These are phyloP conservation scores for Xylaria sp. DNA, from an alignment of 2,329 filamentous ascomycete genomes.

Conservation along the genomic window DNA sequence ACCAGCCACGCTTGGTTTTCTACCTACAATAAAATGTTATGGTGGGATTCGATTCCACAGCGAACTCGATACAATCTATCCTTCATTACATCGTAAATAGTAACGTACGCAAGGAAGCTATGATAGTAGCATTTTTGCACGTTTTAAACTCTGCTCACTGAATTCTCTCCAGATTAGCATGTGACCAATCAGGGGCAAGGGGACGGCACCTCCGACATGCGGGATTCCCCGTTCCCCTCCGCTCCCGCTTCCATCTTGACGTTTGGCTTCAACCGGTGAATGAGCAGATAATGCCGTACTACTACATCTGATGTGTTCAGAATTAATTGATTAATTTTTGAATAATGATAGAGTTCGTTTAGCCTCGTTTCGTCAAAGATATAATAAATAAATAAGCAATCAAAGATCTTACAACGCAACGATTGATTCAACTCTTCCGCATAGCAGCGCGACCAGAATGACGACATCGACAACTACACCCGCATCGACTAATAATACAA, in stretches of 20 bases:
- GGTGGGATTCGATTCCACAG: background rate
- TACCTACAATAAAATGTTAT: background rate
- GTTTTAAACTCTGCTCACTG: background rate
- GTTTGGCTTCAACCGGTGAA: no score
- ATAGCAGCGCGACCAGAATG: background rate
- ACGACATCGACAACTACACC: constrained; percentile 18
- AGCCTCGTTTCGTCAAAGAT: background rate
- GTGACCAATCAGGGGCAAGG: constrained; percentile 15
- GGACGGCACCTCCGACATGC: background rate
- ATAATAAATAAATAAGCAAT: no score
- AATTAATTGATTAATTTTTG: no score
- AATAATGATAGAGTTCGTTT: background rate
- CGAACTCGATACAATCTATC: background rate
- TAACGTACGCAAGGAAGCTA: background rate
- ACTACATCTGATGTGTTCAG: background rate
- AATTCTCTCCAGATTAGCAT: background rate
- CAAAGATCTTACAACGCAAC: no score
- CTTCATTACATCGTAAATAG: background rate
- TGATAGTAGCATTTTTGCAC: background rate
- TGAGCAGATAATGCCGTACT: background rate
- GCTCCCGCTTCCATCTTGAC: background rate
- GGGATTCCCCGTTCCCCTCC: constrained; percentile 9
- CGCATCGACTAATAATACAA: no score
- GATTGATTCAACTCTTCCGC: no score
- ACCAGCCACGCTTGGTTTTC: background rate